phyloP scores from a whole-genome alignment of 1,284 basidiomycete species.

The Tilletia walkeri region DNA sequence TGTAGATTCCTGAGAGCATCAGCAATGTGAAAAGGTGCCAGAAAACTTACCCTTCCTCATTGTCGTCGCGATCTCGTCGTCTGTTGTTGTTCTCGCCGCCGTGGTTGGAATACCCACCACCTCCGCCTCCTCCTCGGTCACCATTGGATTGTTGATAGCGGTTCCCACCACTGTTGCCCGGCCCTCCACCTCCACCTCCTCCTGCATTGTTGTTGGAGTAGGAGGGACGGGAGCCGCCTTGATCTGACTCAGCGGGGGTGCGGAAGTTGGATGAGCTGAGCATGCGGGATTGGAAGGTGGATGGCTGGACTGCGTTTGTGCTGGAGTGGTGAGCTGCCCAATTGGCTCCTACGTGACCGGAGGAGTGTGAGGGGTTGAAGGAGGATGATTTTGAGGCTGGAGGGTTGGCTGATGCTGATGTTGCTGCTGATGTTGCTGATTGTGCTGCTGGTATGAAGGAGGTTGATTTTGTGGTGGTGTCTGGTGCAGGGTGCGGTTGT shows the following conservation, averaged over 20 bases:
- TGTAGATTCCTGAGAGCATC: too few species aligned
- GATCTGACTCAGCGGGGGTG: background rate
- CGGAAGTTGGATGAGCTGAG: conserved; percentile 15
- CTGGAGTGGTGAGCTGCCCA: conserved; percentile 22
- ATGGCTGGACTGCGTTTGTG: conserved; percentile 32
- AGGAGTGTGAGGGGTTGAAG: conserved; percentile 27
- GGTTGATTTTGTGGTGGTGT: background rate
- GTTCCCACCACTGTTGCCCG: background rate
- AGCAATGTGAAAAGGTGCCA: conserved; percentile 36
- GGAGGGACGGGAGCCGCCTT: too few species aligned
- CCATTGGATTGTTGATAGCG: background rate
- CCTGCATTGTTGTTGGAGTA: background rate
- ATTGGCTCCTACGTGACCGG: conserved; percentile 24
- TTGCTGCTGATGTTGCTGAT: background rate
- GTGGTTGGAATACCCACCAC: background rate
- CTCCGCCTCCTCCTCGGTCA: background rate
- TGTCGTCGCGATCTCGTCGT: conserved; percentile 20
- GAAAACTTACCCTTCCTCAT: conserved; percentile 57
- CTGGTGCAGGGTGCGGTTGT: conserved; percentile 6
- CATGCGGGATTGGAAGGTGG: conserved; percentile 1
- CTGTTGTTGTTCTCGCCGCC: background rate
- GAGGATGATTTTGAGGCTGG: background rate
- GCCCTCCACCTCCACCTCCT: background rate
- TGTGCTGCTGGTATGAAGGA: conserved; percentile 21
- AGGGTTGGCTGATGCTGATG: background rate